phyloP scores from a whole-genome alignment of 2,329 filamentous ascomycete species.

The Penicillium sp. region DNA sequence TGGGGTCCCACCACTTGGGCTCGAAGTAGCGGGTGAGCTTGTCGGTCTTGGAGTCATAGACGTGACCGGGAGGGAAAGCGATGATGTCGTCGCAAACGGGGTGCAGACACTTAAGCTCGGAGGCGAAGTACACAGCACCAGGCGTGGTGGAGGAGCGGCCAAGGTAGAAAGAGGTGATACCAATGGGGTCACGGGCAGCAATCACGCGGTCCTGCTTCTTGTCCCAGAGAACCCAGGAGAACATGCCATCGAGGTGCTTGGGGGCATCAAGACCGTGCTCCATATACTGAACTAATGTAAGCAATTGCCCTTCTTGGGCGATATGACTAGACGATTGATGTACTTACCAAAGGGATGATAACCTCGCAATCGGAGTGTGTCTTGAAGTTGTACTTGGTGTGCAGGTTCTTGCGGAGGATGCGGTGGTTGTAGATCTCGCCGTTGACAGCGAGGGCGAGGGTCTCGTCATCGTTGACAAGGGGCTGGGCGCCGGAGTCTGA shows the following conservation, averaged over 20 bases:
- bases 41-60: slow-evolving; percentile 92
- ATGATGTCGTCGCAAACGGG: slow-evolving; percentile 94
- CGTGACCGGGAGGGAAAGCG: slow-evolving; percentile 88
- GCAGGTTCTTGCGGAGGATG: slow-evolving; percentile 82
- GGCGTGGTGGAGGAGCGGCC: slow-evolving; percentile 83
- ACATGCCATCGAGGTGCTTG: slow-evolving; percentile 96
- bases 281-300: slow-evolving; percentile 65
- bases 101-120: slow-evolving; percentile 90
- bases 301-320: background rate
- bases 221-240: slow-evolving; percentile 97
- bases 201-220: slow-evolving; percentile 89
- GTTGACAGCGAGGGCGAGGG: slow-evolving; percentile 91
- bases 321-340: background rate
- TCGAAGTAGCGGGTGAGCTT: slow-evolving; percentile 84
- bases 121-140: slow-evolving; percentile 88
- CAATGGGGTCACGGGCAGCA: slow-evolving; percentile 93
- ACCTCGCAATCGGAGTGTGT: slow-evolving; percentile 98
- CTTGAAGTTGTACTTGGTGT: slow-evolving; percentile 90
- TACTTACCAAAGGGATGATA: slow-evolving; percentile 86
- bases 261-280: slow-evolving; percentile 89
- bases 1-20: slow-evolving; percentile 86
- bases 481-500: slow-evolving; percentile 93
- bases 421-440: slow-evolving; percentile 99
- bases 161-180: slow-evolving; percentile 96
- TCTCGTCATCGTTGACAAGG: slow-evolving; percentile 84